These are phyloP conservation scores for Kandelia obovata DNA, from an alignment of 345 rosid genomes.

Conservation along the genomic window DNA sequence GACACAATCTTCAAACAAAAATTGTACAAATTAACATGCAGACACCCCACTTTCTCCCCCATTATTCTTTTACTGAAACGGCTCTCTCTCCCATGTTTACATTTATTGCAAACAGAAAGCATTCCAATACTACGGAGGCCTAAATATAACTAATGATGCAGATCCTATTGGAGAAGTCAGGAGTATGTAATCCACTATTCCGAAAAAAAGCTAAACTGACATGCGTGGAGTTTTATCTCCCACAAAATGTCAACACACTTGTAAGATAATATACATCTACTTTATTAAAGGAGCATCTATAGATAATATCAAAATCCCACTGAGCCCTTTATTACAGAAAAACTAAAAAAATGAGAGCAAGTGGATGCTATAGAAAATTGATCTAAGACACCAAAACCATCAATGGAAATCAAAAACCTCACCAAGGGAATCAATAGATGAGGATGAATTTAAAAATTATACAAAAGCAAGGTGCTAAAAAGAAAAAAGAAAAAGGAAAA, in stretches of 20 bases:
- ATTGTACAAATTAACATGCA: not conserved
- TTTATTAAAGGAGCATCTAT: constrained; percentile 8
- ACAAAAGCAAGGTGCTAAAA: not conserved
- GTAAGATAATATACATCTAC: not conserved
- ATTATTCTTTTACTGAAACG: not conserved
- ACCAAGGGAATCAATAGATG: constrained; percentile 1
- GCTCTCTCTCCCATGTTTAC: too few relatives aligned
- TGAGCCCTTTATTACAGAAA: constrained; percentile 9
- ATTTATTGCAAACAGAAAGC: constrained; percentile 2
- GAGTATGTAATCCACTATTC: not conserved
- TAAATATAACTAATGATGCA: constrained; percentile 1
- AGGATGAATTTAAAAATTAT: not conserved
- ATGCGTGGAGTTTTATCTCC: constrained; percentile 13
- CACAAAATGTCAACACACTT: not conserved
- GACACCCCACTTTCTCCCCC: not conserved
- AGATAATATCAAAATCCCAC: constrained; percentile 8
- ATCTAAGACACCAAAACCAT: not conserved
- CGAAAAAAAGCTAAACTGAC: not conserved
- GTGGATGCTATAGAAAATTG: not conserved
- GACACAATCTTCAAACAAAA: not conserved
- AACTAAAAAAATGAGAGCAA: constrained; percentile 1
- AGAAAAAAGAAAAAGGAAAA: not conserved
- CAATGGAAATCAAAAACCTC: not conserved
- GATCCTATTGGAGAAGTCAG: not conserved
- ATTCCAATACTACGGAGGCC: constrained; percentile 1